These are phyloP conservation scores for Haberlea rhodopensis DNA, from an alignment of 257 asterid genomes.

Conservation along the genomic window DNA sequence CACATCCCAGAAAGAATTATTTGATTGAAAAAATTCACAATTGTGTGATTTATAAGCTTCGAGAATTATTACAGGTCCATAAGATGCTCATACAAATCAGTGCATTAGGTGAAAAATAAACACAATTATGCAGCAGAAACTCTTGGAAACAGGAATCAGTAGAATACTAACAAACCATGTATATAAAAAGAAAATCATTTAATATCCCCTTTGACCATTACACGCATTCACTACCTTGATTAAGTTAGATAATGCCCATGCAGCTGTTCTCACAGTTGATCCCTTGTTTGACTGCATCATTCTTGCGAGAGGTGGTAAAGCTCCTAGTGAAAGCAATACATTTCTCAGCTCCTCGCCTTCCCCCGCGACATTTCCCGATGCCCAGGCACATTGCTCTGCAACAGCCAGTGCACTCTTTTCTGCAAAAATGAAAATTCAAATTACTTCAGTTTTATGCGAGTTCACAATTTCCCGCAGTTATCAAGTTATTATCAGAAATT, in stretches of 20 bases:
- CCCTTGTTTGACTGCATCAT: conserved; percentile 91
- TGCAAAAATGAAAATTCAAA: conserved; percentile 27
- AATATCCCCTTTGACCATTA: conserved; percentile 6
- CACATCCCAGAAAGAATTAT: conserved; percentile 18
- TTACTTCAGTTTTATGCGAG: neutral
- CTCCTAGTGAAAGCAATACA: conserved; percentile 83
- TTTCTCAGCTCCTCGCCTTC: conserved; percentile 89
- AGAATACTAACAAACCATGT: conserved; percentile 1
- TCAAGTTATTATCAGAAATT: neutral
- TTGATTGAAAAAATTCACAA: neutral
- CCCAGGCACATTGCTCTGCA: conserved; percentile 99
- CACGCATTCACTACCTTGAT: conserved; percentile 61
- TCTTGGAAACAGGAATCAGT: conserved; percentile 5
- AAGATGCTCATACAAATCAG: neutral
- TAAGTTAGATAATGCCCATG: conserved; percentile 96
- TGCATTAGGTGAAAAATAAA: conserved; percentile 5
- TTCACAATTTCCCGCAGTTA: neutral
- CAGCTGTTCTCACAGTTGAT: conserved; percentile 98
- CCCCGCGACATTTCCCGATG: conserved; percentile 96
- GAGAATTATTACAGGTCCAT: conserved; percentile 14
- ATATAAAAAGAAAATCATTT: neutral
- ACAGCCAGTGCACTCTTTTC: conserved; percentile 85
- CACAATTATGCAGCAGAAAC: neutral
- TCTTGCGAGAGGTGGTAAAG: conserved; percentile 82
- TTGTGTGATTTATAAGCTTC: neutral